Conservation (phyloP, 1,284 basidiomycete genomes). For the Meira miltonrushii region DNA sequence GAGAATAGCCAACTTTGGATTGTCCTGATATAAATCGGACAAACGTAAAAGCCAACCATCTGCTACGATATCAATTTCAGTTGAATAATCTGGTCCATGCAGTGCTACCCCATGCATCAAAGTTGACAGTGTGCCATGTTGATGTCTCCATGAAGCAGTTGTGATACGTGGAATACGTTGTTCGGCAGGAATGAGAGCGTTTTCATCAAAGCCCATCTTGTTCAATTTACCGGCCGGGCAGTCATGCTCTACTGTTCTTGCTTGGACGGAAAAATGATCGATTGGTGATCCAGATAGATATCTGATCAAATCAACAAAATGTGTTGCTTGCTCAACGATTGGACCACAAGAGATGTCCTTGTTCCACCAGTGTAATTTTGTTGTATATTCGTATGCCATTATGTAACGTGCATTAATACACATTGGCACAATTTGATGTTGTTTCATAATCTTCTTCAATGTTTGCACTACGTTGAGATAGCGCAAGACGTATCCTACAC, state of each 20-base stretch:
- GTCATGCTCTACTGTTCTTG: constrained; percentile 16
- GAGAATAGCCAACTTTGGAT: constrained; percentile 18
- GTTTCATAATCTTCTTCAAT: constrained; percentile 12
- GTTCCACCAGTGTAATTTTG: constrained; percentile 36
- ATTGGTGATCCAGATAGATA: constrained; percentile 17
- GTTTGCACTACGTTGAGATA: constrained; percentile 24
- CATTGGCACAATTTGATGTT: constrained; percentile 18
- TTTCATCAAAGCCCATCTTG: constrained; percentile 22
- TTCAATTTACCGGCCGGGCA: constrained; percentile 20
- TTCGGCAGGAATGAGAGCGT: constrained; percentile 7
- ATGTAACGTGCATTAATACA: constrained; percentile 33
- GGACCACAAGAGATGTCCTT: constrained; percentile 36
- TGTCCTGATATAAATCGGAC: constrained; percentile 17
- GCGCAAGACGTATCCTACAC: constrained; percentile 34
- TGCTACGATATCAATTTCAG: constrained; percentile 29
- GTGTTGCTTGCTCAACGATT: constrained; percentile 49
- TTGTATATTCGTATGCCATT: constrained; percentile 35
- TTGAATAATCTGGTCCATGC: constrained; percentile 19
- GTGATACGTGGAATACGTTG: constrained; percentile 28
- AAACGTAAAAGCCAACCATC: constrained; percentile 32
- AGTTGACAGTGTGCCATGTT: constrained; percentile 21
- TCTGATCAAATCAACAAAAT: constrained; percentile 40
- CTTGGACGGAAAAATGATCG: constrained; percentile 7
- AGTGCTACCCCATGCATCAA: constrained; percentile 26
- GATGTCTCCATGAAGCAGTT: constrained; percentile 25